Base-by-base conservation (phyloP, 1,284 basidiomycete species). In the Cryptococcus wingfieldii region DNA sequence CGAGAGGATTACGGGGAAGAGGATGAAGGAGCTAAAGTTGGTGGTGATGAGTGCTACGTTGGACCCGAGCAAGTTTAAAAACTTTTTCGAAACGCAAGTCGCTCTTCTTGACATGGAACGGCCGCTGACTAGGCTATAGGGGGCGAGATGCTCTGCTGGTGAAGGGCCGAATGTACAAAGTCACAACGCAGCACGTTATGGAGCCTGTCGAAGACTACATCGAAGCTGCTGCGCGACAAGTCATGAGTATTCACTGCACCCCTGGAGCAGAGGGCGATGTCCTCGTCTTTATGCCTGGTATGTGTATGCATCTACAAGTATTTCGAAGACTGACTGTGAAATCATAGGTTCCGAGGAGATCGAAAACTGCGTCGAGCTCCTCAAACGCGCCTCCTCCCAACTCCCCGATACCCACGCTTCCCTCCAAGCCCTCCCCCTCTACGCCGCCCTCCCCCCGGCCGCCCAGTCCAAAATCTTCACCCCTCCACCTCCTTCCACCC, bases 11-110 rank as follows among this genome's bases (percentile, higher is more conserved):
- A 23, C 19, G 13, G 76, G 74, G 47, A 62, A 66, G 5, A 58
- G 51, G 53, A 65, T 72, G 14, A 64, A 61, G 28, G 63, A 66
- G 16, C 82, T 98, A 60, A 98, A 95, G 74, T 83, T 99, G 50
- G 83, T 99, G 19, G 83, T 99, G 67, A 98, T 98, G 95, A 93
- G 89, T 77, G 95, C 95, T 2, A 98, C 95, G 2, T 82, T 98
- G 18, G 94, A 98, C 72, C 93, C 94, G 0, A 86, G 92, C 58
- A 90, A 90, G 60, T 98, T 98, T 74, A 89, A 88, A 74, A 81
- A 81, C 44, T 98, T 96, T 76, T 97, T 90, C 68, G 77, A 86
- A 68, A 80, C 83, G 88, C 93, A 64, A 50, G 86, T 67, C 28
- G 6, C 34, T 7, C 3, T n/a, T 28, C 27, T 23, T 46, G 45